Conservation (phyloP, 176 grass and related monocot species). For the Carex cristatella region DNA sequence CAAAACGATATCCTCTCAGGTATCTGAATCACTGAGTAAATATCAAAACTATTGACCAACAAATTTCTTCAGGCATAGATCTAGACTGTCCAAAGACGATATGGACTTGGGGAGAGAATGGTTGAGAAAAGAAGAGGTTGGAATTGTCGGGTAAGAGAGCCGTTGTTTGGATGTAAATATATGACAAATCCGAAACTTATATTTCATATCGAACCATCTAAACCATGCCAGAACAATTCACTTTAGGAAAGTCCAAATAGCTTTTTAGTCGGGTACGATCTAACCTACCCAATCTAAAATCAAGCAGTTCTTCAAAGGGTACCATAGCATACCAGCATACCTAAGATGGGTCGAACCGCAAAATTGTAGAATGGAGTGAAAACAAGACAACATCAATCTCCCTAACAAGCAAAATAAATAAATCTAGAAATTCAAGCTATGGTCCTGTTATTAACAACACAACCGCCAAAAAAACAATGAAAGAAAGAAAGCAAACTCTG, state of each 20-base stretch:
- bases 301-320: background rate
- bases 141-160: too few relatives aligned
- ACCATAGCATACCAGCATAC: background rate
- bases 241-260: background rate
- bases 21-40: background rate
- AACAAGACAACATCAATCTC: background rate
- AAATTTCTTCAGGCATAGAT: background rate
- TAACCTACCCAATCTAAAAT: background rate
- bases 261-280: background rate
- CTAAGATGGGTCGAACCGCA: background rate
- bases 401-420: background rate
- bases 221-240: background rate
- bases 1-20: background rate
- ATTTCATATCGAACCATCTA: background rate
- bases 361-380: background rate
- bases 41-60: background rate
- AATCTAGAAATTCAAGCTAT: slow-evolving; percentile 4
- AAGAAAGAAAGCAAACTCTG: background rate
- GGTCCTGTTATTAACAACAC: slow-evolving; percentile 12
- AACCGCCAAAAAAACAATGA: background rate
- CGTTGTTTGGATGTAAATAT: too few relatives aligned
- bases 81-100: background rate
- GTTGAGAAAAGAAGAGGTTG: background rate
- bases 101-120: background rate
- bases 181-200: background rate